Evolutionary conservation across 441 rosid species (phyloP), one percentile per base, ranked within the genome.

Genomic region (Adansonia rubrostipa): DNA sequence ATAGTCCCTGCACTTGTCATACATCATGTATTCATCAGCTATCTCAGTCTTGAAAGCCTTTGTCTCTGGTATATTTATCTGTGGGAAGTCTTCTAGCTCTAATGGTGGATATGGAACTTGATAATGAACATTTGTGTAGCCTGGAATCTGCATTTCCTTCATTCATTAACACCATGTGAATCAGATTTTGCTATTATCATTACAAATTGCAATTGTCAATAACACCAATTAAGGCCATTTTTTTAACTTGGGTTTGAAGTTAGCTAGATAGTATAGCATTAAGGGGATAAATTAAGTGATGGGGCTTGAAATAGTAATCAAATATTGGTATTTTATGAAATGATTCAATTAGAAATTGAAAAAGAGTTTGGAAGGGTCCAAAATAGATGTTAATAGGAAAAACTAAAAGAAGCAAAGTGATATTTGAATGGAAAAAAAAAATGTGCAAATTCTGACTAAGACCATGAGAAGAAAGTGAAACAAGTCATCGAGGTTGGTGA

Each of bases 41-140:
- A 67, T 76, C 81, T 86, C 82, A 10, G 84, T 67, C 72, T 87
- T 80, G 8, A 79, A 71, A 54, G 86, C 51, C 85, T 81, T 83
- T 22, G 77, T 75, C 71, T 85, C 88, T 44, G 84, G 69, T 50
- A 84, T 86, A 71, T 85, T 87, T 79, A 92, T 88, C 54, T 83
- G 89, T 9, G 94, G 93, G 73, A 92, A 89, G 80, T 90, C 93
- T 73, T 88, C 94, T 54, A 92, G 66, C 74, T 89, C 90, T 61
- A 88, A 74, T 40, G 93, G 85, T 24, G 92, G 86, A 75, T 86
- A 89, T 4, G 94, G 89, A 64, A 80, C 63, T 81, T 88, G 91
- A 78, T 87, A 85, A 44, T 86, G 82, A 77, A 84, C 44, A 80
- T 73, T 66, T 67, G 87, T 42, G 77, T 79, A 73, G 74, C 64